Percentiles rank a stretch among this genome's conserved stretches.
Evolutionary conservation across 805 yeast species (phyloP).

Genomic region (Suhomyces kilbournensis): DNA sequence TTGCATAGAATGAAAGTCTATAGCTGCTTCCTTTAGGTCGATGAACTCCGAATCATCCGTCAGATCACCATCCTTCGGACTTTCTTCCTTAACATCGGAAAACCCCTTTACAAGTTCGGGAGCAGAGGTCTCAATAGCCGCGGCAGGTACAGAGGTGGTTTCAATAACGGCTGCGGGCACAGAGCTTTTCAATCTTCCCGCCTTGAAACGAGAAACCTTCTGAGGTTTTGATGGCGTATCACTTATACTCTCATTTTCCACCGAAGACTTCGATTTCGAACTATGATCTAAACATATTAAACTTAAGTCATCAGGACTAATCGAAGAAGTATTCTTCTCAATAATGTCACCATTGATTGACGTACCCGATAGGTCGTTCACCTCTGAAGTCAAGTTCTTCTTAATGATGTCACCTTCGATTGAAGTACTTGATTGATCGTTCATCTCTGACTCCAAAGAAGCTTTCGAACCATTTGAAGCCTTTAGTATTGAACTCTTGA

Average conservation of each 20-base stretch:
- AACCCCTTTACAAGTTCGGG: background rate
- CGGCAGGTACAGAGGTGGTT: background rate
- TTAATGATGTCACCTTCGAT: slow-evolving; percentile 5
- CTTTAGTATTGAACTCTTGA: slow-evolving; percentile 1
- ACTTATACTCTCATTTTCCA: background rate
- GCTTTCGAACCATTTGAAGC: background rate
- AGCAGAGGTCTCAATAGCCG: background rate
- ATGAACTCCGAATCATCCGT: slow-evolving; percentile 2
- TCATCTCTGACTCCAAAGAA: background rate
- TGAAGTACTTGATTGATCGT: background rate
- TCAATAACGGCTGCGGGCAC: background rate
- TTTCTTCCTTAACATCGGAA: background rate
- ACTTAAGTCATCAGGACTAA: background rate
- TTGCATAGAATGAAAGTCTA: slow-evolving; percentile 41
- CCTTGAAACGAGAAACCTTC: slow-evolving; percentile 12
- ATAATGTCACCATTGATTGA: slow-evolving; percentile 2
- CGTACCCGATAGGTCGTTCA: background rate
- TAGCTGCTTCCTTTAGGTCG: slow-evolving; percentile 19
- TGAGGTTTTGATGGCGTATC: background rate
- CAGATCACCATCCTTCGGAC: background rate
- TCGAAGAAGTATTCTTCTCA: background rate
- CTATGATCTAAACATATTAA: background rate
- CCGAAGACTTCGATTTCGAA: background rate
- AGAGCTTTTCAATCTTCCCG: background rate
- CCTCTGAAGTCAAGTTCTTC: background rate